These are phyloP conservation scores for Podospora pseudopauciseta DNA, from an alignment of 495 filamentous ascomycete species.

Conservation along the genomic window DNA sequence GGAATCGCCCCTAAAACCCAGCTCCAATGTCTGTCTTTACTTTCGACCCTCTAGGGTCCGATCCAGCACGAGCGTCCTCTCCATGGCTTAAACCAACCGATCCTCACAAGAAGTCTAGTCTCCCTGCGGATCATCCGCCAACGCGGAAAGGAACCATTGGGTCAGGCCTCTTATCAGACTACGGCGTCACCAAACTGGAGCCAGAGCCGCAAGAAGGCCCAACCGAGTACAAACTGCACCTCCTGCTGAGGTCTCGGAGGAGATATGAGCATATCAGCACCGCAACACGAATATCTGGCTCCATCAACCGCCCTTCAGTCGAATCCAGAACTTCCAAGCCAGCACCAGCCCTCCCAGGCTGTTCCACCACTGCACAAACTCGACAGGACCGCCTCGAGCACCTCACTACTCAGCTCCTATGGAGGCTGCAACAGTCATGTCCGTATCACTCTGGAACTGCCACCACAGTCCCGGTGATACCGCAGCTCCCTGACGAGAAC, in stretches of 20 bases:
- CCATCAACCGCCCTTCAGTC: conserved; percentile 58
- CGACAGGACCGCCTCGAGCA: conserved; percentile 83
- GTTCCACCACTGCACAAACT: conserved; percentile 48
- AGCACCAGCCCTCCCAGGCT: conserved; percentile 23
- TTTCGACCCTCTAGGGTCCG: conserved; percentile 60
- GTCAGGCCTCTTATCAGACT: conserved; percentile 60
- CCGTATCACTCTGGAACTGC: conserved; percentile 80
- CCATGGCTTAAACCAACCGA: conserved; percentile 69
- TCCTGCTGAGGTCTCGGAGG: conserved; percentile 77
- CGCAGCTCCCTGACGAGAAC: conserved; percentile 63
- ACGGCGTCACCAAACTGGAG: conserved; percentile 71
- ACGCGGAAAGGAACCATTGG: conserved; percentile 32
- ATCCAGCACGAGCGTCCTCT: conserved; percentile 81
- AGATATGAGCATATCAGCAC: conserved; percentile 61
- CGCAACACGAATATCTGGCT: conserved; percentile 37
- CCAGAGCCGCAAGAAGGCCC: conserved; percentile 92
- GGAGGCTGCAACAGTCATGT: conserved; percentile 92
- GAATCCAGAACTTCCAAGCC: conserved; percentile 53
- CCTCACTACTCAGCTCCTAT: conserved; percentile 89
- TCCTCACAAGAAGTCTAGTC: conserved; percentile 29
- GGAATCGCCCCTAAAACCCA: neutral
- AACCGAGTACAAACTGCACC: conserved; percentile 93
- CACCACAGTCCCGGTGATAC: conserved; percentile 61
- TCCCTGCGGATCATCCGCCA: conserved; percentile 27
- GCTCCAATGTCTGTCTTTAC: conserved; percentile 91